Evolutionary conservation across 108 stramenopile genomes (phyloP), one percentile per base, ranked within the genome.

Genomic region (Asterionellopsis glacialis): DNA sequence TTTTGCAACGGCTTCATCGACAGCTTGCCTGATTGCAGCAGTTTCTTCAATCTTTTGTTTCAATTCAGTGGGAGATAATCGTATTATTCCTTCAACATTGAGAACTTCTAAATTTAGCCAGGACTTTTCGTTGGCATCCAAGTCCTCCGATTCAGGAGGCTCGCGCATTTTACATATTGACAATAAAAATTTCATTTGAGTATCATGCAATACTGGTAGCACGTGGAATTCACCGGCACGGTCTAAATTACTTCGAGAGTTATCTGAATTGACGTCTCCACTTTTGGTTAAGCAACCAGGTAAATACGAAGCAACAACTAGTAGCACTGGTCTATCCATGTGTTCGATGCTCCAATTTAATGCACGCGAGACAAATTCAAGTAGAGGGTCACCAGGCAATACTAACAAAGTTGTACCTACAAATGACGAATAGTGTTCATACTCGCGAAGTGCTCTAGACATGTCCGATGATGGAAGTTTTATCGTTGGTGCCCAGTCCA

Each of bases 381-480:
- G 57, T 1, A 75, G 41, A n/a, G 68, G 68, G 52, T 81, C 80
- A 41, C 55, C 58, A 16, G 67, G 72, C 11, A 67, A 51, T 41
- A 76, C 62, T 22, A 69, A 57, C 14, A 81, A 54, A 27, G 63
- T 55, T 15, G 50, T 69, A n/a, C 80, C 80, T 16, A 81, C 72
- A 18, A 81, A 28, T 4, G 74, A 69, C 11, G 80, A 56, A 21
- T 40, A 55, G 21, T 59, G 38, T 10, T 55, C 52, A 50, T 81
- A 81, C 24, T 47, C 39, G 21, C 21, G 15, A 33, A 33, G 2
- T 33, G 33, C 33, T 33, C 33, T 33, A 33, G 33, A 33, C 33
- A 33, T 33, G 7, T 33, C 7, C 7, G 33, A 33, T 33, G 33
- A 33, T 5, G 33, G 33, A 2, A 33, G 33, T 33, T 1, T 65